Evolutionary conservation across 495 filamentous ascomycete genomes (phyloP).

Genomic region (Niebla homalea): DNA sequence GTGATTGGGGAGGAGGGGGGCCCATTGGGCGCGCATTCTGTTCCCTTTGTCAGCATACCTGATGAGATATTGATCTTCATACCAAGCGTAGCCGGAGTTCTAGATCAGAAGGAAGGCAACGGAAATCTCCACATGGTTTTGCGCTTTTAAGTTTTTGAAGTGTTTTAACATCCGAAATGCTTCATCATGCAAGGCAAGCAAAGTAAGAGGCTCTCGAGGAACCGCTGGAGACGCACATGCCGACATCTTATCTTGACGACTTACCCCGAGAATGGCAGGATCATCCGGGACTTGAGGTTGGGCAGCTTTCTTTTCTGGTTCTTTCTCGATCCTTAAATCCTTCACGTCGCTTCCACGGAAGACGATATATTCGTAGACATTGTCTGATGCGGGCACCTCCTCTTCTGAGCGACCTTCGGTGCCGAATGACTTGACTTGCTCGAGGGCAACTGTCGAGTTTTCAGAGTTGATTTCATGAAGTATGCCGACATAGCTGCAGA

Average conservation of each 20-base stretch:
- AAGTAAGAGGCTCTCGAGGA: background rate
- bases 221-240: background rate
- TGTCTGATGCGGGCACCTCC: constrained; percentile 67
- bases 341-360: constrained; percentile 98
- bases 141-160: constrained; percentile 66
- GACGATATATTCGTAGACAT: constrained; percentile 96
- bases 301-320: constrained; percentile 53
- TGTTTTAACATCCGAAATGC: constrained; percentile 71
- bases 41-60: constrained; percentile 1
- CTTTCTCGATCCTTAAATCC: constrained; percentile 82
- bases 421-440: constrained; percentile 85
- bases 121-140: constrained; percentile 94
- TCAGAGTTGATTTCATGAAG: constrained; percentile 98
- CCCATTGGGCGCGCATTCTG: constrained; percentile 27
- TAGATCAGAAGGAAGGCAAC: constrained; percentile 99
- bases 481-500: constrained; percentile 74
- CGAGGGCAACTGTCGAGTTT: constrained; percentile 86
- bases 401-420: constrained; percentile 81
- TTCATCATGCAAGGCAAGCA: constrained; percentile 53
- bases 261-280: constrained; percentile 93
- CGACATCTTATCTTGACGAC: constrained; percentile 25
- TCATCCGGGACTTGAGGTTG: constrained; percentile 75
- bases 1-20: constrained; percentile 13
- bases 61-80: background rate
- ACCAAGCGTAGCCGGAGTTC: background rate